phyloP scores from a whole-genome alignment of 805 yeast genomes.

The Wickerhamomyces rabaulensis region DNA sequence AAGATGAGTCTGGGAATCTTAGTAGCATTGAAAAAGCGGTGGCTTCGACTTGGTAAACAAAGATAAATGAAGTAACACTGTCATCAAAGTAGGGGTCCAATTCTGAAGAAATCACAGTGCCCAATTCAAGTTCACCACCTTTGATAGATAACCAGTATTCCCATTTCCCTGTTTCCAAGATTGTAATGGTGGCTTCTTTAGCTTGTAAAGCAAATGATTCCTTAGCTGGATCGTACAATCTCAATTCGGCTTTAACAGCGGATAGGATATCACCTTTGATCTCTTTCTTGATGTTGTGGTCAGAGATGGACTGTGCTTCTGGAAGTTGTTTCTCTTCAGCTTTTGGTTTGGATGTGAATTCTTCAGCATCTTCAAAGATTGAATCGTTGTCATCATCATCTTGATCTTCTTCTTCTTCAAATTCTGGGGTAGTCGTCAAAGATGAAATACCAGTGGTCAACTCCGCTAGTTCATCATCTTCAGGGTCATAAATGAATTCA shows the following conservation, averaged over 20 bases:
- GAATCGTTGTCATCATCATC: slow-evolving; percentile 26
- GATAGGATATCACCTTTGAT: slow-evolving; percentile 24
- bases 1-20: slow-evolving; percentile 39
- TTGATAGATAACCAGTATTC: slow-evolving; percentile 47
- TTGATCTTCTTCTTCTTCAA: slow-evolving; percentile 14
- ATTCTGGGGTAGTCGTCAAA: not conserved
- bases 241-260: slow-evolving; percentile 29
- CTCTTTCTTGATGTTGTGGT: slow-evolving; percentile 5
- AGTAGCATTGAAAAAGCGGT: slow-evolving; percentile 56
- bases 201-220: slow-evolving; percentile 44
- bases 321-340: not conserved
- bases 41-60: slow-evolving; percentile 42
- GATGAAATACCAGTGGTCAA: slow-evolving; percentile 7
- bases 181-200: slow-evolving; percentile 26
- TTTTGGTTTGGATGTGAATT: slow-evolving; percentile 20
- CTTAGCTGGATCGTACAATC: slow-evolving; percentile 48
- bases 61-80: slow-evolving; percentile 53
- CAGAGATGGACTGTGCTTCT: not conserved
- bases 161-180: slow-evolving; percentile 46
- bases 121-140: slow-evolving; percentile 27
- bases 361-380: slow-evolving; percentile 27
- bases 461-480: slow-evolving; percentile 7
- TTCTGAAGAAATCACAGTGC: slow-evolving; percentile 38
- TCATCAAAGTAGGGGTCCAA: slow-evolving; percentile 66
- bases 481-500: slow-evolving; percentile 47